These are phyloP conservation scores for Neoboletus brunneissimus DNA, from an alignment of 768 basidiomycete species.

Conservation along the genomic window DNA sequence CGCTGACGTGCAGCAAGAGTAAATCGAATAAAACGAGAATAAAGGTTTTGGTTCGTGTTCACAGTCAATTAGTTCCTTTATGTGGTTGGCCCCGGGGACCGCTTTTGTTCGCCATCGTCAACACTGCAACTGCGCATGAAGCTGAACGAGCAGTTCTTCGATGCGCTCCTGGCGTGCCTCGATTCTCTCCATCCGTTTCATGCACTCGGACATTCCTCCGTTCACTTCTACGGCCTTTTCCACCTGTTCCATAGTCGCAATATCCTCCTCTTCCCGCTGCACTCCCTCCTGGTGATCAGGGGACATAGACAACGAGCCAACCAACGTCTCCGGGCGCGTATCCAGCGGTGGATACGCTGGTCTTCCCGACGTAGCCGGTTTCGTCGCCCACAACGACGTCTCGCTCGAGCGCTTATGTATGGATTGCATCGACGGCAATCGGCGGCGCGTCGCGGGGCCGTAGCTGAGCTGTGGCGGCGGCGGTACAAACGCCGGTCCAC, in stretches of 20 bases:
- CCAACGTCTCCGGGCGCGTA: constrained; percentile 24
- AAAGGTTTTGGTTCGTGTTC: background rate
- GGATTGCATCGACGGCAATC: constrained; percentile 36
- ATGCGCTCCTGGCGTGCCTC: constrained; percentile 48
- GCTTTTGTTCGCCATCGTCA: background rate
- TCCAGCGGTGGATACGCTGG: constrained; percentile 19
- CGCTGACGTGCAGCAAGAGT: background rate
- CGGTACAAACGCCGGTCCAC: constrained; percentile 4
- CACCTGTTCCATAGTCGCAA: constrained; percentile 25
- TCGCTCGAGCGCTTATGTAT: constrained; percentile 15
- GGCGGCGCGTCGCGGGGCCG: constrained; percentile 39
- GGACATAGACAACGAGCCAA: constrained; percentile 24
- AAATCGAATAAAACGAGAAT: background rate
- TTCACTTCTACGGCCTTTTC: constrained; percentile 29
- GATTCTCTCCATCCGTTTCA: constrained; percentile 38
- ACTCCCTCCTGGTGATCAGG: constrained; percentile 18
- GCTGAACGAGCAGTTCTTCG: constrained; percentile 42
- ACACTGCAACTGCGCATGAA: constrained; percentile 20
- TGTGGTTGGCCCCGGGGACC: background rate
- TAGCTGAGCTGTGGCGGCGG: constrained; percentile 30
- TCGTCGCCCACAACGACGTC: constrained; percentile 2
- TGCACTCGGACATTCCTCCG: constrained; percentile 28
- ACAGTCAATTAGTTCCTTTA: background rate
- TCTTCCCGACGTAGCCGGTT: constrained; percentile 5
- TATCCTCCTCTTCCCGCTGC: constrained; percentile 5